Evolutionary conservation across 441 rosid species (phyloP).

Genomic region (Gossypium trilobum): DNA sequence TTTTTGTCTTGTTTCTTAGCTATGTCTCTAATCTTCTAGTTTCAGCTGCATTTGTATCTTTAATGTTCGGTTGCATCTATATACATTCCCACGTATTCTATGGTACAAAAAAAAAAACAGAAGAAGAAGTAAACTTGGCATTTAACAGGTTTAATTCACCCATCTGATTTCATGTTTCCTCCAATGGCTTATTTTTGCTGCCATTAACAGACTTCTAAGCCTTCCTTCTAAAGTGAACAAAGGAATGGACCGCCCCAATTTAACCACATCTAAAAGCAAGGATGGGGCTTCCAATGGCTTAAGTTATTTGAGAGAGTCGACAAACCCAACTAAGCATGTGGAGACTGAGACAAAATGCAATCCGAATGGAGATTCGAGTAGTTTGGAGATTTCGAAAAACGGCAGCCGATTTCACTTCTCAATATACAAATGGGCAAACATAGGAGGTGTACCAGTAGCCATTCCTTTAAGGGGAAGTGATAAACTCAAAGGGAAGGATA

Average conservation of each 20-base stretch:
- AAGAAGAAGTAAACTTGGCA: not conserved
- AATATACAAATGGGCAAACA: slow-evolving; percentile 86
- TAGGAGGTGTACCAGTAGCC: slow-evolving; percentile 51
- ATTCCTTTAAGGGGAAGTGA: slow-evolving; percentile 38
- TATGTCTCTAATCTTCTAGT: not conserved
- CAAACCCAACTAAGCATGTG: slow-evolving; percentile 17
- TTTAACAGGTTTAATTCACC: too few species aligned
- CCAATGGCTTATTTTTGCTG: slow-evolving; percentile 8
- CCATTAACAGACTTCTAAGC: slow-evolving; percentile 32
- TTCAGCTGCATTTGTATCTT: not conserved
- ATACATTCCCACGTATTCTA: not conserved
- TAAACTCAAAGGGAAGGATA: slow-evolving; percentile 35
- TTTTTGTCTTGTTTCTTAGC: not conserved
- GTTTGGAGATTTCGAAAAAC: slow-evolving; percentile 20
- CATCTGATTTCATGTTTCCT: not conserved
- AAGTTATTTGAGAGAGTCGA: slow-evolving; percentile 21
- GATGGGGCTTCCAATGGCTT: slow-evolving; percentile 20
- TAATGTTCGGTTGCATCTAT: not conserved
- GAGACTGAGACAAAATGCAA: slow-evolving; percentile 20
- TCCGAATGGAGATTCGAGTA: slow-evolving; percentile 18
- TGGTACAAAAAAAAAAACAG: not conserved
- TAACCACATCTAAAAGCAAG: slow-evolving; percentile 13
- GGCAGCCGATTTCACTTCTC: slow-evolving; percentile 69
- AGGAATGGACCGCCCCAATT: slow-evolving; percentile 55
- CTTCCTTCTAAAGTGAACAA: slow-evolving; percentile 49